Percentiles rank a stretch among this genome's conserved stretches.
These are phyloP conservation scores for Melanogaster broomeanus DNA, from an alignment of 768 basidiomycete species.

Conservation along the genomic window DNA sequence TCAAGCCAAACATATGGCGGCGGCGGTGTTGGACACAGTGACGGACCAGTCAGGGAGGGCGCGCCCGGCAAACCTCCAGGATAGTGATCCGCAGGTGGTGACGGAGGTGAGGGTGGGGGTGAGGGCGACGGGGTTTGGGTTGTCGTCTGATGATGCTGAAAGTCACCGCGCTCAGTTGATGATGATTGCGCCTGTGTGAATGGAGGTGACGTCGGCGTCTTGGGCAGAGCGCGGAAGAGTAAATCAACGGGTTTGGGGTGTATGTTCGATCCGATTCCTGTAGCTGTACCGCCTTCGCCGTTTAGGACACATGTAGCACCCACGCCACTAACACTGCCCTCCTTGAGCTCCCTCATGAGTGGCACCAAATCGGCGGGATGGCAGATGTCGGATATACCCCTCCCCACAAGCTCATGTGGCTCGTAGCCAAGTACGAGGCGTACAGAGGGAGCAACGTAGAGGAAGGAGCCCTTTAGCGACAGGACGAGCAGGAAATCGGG, in stretches of 20 bases:
- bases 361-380: conserved; percentile 91
- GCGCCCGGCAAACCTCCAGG: background rate
- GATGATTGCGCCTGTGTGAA: background rate
- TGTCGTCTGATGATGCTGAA: too few species aligned
- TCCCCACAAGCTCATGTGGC: conserved; percentile 80
- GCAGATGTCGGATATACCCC: conserved; percentile 76
- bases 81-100: conserved; percentile 1
- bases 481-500: conserved; percentile 91
- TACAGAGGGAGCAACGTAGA: conserved; percentile 88
- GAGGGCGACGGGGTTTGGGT: background rate
- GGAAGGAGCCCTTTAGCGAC: conserved; percentile 88
- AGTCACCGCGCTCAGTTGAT: conserved; percentile 1
- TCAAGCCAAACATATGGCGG: conserved; percentile 85
- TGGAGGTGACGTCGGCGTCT: conserved; percentile 28
- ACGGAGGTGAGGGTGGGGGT: background rate
- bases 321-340: conserved; percentile 34
- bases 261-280: conserved; percentile 5
- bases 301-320: conserved; percentile 13
- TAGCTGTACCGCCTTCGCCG: conserved; percentile 17
- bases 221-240: conserved; percentile 80
- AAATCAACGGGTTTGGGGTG: conserved; percentile 70
- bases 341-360: conserved; percentile 90
- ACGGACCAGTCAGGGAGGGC: background rate
- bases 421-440: conserved; percentile 81
- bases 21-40: background rate